Evolutionary conservation across 805 yeast genomes (phyloP).

Genomic region (Saccharomycopsis vini): DNA sequence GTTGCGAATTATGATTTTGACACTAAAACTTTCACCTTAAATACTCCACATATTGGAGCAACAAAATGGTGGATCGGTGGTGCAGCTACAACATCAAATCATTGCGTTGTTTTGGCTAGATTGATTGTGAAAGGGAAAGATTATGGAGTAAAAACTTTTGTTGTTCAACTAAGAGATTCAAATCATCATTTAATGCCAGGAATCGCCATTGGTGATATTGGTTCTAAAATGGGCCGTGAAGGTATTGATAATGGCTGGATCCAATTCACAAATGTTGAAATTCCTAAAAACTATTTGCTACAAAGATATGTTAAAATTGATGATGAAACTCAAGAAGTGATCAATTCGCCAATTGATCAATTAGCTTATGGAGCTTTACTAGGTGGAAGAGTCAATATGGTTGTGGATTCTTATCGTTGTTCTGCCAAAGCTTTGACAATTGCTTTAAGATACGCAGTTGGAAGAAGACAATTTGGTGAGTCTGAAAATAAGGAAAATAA

Average conservation of each 20-base stretch:
- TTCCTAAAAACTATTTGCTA: constrained; percentile 79
- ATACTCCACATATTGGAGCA: constrained; percentile 87
- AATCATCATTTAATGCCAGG: constrained; percentile 72
- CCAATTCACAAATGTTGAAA: constrained; percentile 73
- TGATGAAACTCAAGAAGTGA: constrained; percentile 57
- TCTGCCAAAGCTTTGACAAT: constrained; percentile 74
- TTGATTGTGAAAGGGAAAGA: constrained; percentile 74
- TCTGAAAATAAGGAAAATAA: constrained; percentile 26
- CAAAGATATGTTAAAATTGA: constrained; percentile 69
- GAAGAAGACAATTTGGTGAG: constrained; percentile 73
- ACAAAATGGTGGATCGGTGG: constrained; percentile 99
- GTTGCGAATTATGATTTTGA: constrained; percentile 68
- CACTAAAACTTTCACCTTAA: constrained; percentile 60
- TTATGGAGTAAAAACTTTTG: constrained; percentile 86
- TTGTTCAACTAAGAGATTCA: constrained; percentile 79
- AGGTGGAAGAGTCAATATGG: constrained; percentile 88
- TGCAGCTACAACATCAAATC: constrained; percentile 91
- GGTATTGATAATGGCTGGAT: constrained; percentile 98
- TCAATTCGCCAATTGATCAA: constrained; percentile 78
- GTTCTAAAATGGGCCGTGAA: constrained; percentile 92
- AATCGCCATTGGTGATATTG: constrained; percentile 81
- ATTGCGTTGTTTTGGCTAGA: constrained; percentile 78
- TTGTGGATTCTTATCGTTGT: constrained; percentile 71
- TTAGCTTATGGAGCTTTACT: constrained; percentile 80
- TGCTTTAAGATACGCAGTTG: constrained; percentile 82